phyloP scores from a whole-genome alignment of 1,284 basidiomycete species.

The Sanguinoderma infundibulare region DNA sequence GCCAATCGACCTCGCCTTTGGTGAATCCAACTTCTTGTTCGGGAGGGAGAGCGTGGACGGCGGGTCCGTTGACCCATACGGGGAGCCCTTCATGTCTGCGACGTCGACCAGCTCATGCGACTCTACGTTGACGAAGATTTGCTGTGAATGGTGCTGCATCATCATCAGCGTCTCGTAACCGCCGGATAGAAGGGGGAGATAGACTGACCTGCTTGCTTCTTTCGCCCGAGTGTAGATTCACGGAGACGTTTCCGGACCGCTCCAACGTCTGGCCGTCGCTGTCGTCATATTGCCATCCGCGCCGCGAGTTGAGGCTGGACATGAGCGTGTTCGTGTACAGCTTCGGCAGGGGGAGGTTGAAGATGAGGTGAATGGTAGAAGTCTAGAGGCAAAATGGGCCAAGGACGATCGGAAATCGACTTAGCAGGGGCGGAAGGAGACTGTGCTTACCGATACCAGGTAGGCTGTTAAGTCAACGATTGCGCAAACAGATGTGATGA shows the following conservation, averaged over 20 bases:
- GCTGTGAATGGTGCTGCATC: constrained; percentile 21
- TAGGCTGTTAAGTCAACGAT: constrained; percentile 11
- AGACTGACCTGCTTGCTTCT: background rate
- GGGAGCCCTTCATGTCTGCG: constrained; percentile 9
- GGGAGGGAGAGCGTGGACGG: background rate
- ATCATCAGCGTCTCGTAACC: too few relatives aligned
- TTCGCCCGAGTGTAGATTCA: background rate
- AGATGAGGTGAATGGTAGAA: constrained; percentile 32
- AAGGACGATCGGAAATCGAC: background rate
- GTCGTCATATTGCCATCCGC: constrained; percentile 31
- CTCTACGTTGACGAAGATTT: constrained; percentile 36
- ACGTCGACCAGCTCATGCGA: constrained; percentile 34
- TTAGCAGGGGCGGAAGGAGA: background rate
- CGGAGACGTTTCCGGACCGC: background rate
- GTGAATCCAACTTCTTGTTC: too few relatives aligned
- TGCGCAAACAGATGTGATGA: constrained; percentile 35
- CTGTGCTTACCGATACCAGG: constrained; percentile 4
- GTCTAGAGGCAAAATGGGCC: constrained; percentile 23
- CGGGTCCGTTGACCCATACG: background rate
- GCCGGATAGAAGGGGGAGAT: background rate
- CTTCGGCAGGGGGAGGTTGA: constrained; percentile 35
- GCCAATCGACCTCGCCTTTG: too few relatives aligned
- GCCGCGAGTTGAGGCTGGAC: constrained; percentile 36
- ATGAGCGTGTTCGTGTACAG: constrained; percentile 37
- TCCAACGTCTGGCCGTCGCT: background rate